Conservation (phyloP, 2,329 filamentous ascomycete genomes). For the Venturia nashicola region DNA sequence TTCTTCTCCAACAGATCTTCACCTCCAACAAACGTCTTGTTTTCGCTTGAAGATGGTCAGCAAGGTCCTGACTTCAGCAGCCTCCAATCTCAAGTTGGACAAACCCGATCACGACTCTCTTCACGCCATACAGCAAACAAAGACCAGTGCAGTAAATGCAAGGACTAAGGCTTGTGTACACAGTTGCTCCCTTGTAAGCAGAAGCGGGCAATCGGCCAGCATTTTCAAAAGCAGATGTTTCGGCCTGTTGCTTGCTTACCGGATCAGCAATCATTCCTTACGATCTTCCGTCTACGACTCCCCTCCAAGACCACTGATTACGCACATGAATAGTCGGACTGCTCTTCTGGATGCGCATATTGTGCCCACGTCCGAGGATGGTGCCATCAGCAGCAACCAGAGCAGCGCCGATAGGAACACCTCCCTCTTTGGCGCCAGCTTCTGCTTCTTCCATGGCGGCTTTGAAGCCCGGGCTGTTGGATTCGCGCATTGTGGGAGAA, state of each 20-base stretch:
- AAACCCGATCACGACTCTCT: slow-evolving; percentile 54
- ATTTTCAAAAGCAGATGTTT: slow-evolving; percentile 64
- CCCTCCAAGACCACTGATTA: slow-evolving; percentile 11
- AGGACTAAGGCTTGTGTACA: slow-evolving; percentile 71
- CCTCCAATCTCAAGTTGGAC: not conserved
- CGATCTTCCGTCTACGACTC: not conserved
- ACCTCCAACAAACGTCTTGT: slow-evolving; percentile 61
- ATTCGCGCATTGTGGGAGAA: not conserved
- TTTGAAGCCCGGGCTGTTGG: slow-evolving; percentile 34
- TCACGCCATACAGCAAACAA: slow-evolving; percentile 63
- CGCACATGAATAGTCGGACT: slow-evolving; percentile 60
- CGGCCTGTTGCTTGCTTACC: slow-evolving; percentile 39
- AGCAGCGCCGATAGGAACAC: slow-evolving; percentile 36
- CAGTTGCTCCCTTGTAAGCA: slow-evolving; percentile 59
- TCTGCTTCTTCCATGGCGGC: slow-evolving; percentile 46
- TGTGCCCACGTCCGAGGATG: slow-evolving; percentile 60
- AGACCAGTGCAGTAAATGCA: slow-evolving; percentile 77
- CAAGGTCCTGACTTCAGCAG: not conserved
- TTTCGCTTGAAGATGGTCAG: slow-evolving; percentile 36
- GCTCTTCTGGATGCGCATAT: slow-evolving; percentile 61
- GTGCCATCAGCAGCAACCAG: slow-evolving; percentile 58
- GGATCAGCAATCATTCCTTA: not conserved
- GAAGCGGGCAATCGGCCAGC: slow-evolving; percentile 59
- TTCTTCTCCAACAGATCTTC: slow-evolving; percentile 56
- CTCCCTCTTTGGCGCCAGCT: slow-evolving; percentile 42